Evolutionary conservation across 805 yeast genomes (phyloP).

Genomic region (Lipomyces yamadae): DNA sequence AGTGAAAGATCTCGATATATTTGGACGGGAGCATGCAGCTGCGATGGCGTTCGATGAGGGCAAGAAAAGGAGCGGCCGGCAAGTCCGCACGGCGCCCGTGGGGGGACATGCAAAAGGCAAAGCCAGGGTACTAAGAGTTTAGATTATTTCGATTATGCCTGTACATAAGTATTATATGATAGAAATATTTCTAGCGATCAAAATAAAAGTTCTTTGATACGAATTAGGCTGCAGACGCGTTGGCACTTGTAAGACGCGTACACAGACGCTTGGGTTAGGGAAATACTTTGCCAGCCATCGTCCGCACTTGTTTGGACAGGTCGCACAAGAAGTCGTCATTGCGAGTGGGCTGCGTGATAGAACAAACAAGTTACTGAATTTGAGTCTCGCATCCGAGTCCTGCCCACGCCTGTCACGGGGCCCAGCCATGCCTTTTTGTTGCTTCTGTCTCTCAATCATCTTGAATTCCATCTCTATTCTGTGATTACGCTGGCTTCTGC

Average conservation of each 20-base stretch:
- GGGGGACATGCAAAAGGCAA: constrained; percentile 21
- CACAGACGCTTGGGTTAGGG: background rate
- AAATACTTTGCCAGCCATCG: no score
- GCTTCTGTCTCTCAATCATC: background rate
- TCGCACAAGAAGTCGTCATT: background rate
- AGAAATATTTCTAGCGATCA: background rate
- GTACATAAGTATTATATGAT: background rate
- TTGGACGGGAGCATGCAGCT: constrained; percentile 67
- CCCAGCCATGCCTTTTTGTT: background rate
- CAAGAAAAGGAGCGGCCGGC: constrained; percentile 17
- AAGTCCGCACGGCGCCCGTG: constrained; percentile 10
- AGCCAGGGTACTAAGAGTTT: constrained; percentile 31
- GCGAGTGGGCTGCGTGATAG: background rate
- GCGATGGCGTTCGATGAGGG: constrained; percentile 37
- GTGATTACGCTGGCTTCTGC: background rate
- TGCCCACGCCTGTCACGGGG: constrained; percentile 2
- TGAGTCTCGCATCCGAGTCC: background rate
- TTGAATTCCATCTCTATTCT: background rate
- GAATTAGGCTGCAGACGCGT: background rate
- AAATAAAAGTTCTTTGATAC: background rate
- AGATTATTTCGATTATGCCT: background rate
- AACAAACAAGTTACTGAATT: background rate
- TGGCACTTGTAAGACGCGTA: background rate
- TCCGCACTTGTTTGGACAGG: background rate
- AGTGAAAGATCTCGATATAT: constrained; percentile 83